phyloP scores from a whole-genome alignment of 768 basidiomycete species.

The Tricholoma terreum region DNA sequence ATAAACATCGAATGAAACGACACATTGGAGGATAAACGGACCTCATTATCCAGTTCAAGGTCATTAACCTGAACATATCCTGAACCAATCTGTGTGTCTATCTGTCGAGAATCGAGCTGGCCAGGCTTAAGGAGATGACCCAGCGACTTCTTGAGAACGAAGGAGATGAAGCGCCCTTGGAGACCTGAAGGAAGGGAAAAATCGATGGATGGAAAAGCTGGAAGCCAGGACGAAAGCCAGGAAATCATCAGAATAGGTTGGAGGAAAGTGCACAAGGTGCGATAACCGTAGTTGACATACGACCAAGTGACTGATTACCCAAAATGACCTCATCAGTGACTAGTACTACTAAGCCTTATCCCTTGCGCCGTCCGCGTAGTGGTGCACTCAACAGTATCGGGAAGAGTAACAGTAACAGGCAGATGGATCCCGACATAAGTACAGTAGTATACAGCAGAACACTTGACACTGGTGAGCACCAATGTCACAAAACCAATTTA shows the following conservation, averaged over 20 bases:
- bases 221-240: slow-evolving; percentile 60
- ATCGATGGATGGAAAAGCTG: slow-evolving; percentile 65
- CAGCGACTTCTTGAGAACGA: slow-evolving; percentile 75
- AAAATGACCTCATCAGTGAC: too few relatives aligned
- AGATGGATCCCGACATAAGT: too few relatives aligned
- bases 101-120: slow-evolving; percentile 80
- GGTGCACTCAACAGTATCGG: too few relatives aligned
- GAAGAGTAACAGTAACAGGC: too few relatives aligned
- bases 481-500: too few relatives aligned
- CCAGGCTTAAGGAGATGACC: slow-evolving; percentile 88
- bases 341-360: too few relatives aligned
- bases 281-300: too few relatives aligned
- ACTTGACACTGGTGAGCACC: too few relatives aligned
- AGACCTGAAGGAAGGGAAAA: slow-evolving; percentile 66
- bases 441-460: too few relatives aligned
- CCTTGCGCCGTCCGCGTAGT: too few relatives aligned
- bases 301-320: too few relatives aligned
- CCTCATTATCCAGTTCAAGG: slow-evolving; percentile 74
- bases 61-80: slow-evolving; percentile 86
- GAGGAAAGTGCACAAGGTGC: background rate
- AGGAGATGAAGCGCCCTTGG: slow-evolving; percentile 88
- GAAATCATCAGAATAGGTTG: slow-evolving; percentile 34
- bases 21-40: slow-evolving; percentile 32
- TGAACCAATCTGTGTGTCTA: slow-evolving; percentile 91
- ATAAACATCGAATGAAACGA: slow-evolving; percentile 15